Evolutionary conservation across 2,329 filamentous ascomycete species (phyloP).

Genomic region (Penicillium sp.): DNA sequence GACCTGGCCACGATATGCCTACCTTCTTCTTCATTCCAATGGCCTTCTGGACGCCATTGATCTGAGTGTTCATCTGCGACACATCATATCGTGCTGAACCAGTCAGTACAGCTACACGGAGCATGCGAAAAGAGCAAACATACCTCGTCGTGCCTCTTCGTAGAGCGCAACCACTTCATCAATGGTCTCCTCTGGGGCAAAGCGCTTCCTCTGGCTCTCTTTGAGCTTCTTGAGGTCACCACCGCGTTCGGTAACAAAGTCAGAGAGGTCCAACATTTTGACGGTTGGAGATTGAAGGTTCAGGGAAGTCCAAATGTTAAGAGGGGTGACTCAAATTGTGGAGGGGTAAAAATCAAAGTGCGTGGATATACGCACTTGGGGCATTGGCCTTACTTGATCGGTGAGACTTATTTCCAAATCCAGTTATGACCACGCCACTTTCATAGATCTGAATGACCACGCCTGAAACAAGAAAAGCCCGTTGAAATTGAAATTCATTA

Average conservation of each 20-base stretch:
- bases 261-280: slow-evolving; percentile 69
- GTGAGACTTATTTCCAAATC: background rate
- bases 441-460: background rate
- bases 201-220: slow-evolving; percentile 80
- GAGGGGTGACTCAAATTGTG: slow-evolving; percentile 23
- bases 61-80: slow-evolving; percentile 75
- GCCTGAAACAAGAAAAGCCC: background rate
- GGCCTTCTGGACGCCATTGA: slow-evolving; percentile 85
- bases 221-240: slow-evolving; percentile 88
- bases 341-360: slow-evolving; percentile 27
- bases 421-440: slow-evolving; percentile 1
- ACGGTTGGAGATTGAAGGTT: slow-evolving; percentile 4
- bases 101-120: background rate
- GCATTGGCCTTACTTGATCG: slow-evolving; percentile 23
- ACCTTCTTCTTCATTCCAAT: slow-evolving; percentile 91
- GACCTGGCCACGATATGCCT: slow-evolving; percentile 11
- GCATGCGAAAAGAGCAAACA: slow-evolving; percentile 19
- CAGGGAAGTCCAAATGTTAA: slow-evolving; percentile 4
- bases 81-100: slow-evolving; percentile 65
- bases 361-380: slow-evolving; percentile 5
- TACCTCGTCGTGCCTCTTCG: slow-evolving; percentile 77
- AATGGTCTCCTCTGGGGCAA: slow-evolving; percentile 75
- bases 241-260: slow-evolving; percentile 81
- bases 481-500: slow-evolving; percentile 18
- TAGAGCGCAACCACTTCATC: slow-evolving; percentile 87